Evolutionary conservation across 2,329 filamentous ascomycete species (phyloP), one percentile per base, ranked within the genome.

Genomic region (Sporothrix brunneoviolacea): DNA sequence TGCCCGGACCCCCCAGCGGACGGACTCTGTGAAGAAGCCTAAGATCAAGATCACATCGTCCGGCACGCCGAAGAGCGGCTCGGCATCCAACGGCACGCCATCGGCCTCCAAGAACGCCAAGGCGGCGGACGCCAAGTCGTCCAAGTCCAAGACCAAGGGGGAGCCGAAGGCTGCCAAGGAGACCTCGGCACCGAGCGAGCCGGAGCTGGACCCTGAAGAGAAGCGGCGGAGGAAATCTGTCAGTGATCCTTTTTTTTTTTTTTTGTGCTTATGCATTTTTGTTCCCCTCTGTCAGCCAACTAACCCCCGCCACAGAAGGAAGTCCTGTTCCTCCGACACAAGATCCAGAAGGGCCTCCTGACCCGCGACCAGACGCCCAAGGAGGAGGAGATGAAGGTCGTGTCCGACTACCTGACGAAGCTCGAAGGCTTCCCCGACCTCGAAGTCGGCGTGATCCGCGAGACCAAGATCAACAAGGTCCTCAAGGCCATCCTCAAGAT

Each of bases 401-500:
- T 93, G 84, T 83, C 83, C 4, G 84, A 87, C 16, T 88, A 83
- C 61, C 75, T 94, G 51, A 78, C 76, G 27, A 88, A 94, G 66
- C 79, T 98, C 6, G 93, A 98, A 70, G 79, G 75, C 8, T 84
- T 75, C 66, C 72, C 80, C 1, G 87, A 95, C 57, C 79, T 97
- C 4, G 91, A 97, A 65, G 88, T 87, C 27, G 82, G 83, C 58
- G 93, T 96, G 60, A 95, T 97, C 61, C 83, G 88, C 56, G 75
- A 73, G 13, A 98, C 93, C 55, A 98, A 97, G 77, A 96, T 98
- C 69, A 91, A 97, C 80, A 98, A 98, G 73, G 91, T 98, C 10
- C 77, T 98, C 51, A 95, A 94, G 72, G 90, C 86, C 4, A 93
- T 98, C 58, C 74, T 96, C 61, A 96, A 95, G 73, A 75, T 98